Evolutionary conservation across 225 moss, liverwort and hornwort genomes (phyloP).

Genomic region (Ulota crispa): DNA sequence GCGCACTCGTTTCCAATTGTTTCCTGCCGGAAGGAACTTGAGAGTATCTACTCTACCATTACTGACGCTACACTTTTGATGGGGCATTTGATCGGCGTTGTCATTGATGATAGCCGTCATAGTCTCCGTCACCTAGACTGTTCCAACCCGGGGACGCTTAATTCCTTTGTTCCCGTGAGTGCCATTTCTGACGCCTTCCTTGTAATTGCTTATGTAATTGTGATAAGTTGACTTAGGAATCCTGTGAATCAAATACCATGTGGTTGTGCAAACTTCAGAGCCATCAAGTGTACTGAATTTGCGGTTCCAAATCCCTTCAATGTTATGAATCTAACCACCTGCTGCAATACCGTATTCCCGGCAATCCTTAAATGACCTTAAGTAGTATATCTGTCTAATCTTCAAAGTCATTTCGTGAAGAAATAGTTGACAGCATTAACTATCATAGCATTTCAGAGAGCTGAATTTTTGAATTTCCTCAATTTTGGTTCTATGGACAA

Average conservation of each 20-base stretch:
- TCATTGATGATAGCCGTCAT: too few species aligned
- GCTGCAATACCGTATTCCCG: not conserved
- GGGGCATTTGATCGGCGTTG: too few species aligned
- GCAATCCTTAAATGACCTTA: not conserved
- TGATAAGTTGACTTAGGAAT: not conserved
- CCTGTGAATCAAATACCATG: not conserved
- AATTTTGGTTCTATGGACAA: too few species aligned
- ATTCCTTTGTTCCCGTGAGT: too few species aligned
- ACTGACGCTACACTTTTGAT: too few species aligned
- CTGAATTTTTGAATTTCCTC: too few species aligned
- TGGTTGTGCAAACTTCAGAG: fast-evolving
- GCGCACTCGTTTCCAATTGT: too few species aligned
- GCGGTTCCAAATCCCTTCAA: not conserved
- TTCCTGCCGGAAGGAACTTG: too few species aligned
- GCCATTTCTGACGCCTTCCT: fast-evolving
- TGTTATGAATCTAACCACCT: not conserved
- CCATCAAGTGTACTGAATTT: not conserved
- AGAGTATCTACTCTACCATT: too few species aligned
- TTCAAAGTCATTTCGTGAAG: not conserved
- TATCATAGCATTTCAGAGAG: not conserved
- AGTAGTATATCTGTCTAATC: not conserved
- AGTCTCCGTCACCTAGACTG: fast-evolving
- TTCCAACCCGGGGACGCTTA: too few species aligned
- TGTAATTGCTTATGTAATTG: not conserved
- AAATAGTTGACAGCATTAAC: not conserved